These are phyloP conservation scores for Phytophthora quininea DNA, from an alignment of 352 stramenopile genomes.

Conservation along the genomic window DNA sequence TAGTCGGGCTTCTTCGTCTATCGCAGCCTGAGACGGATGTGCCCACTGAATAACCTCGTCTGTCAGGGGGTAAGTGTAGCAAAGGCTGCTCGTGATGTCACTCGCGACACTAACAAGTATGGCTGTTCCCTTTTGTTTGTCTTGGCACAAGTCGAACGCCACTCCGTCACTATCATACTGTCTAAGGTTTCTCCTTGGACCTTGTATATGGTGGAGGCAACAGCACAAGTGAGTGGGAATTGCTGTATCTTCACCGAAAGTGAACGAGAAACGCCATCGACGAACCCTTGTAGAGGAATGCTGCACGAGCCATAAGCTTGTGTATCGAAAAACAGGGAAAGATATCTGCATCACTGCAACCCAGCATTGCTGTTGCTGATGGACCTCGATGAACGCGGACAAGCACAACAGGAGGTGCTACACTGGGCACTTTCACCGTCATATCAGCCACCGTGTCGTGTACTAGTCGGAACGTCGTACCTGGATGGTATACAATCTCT, in stretches of 20 bases:
- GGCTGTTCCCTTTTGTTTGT: conserved; percentile 22
- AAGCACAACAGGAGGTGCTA: neutral
- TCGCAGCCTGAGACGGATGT: neutral
- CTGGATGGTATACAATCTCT: conserved; percentile 1
- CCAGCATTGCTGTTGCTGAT: neutral
- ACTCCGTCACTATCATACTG: conserved; percentile 14
- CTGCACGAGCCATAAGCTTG: neutral
- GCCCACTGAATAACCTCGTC: conserved; percentile 9
- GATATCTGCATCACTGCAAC: neutral
- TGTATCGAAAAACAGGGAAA: conserved; percentile 14
- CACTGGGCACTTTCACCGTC: conserved; percentile 1
- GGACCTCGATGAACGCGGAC: neutral
- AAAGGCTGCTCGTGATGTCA: conserved; percentile 11
- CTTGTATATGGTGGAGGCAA: conserved; percentile 20
- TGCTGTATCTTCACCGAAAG: conserved; percentile 14
- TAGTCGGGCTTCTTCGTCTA: conserved; percentile 16
- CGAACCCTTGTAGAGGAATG: conserved; percentile 1
- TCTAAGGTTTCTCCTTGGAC: conserved; percentile 18
- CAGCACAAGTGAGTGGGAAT: conserved; percentile 17
- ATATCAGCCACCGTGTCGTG: neutral
- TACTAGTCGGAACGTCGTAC: conserved; percentile 6
- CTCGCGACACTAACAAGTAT: conserved; percentile 9
- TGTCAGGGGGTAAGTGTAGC: conserved; percentile 8
- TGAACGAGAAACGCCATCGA: neutral
- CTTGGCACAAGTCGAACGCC: conserved; percentile 1